Evolutionary conservation across 2,329 filamentous ascomycete species (phyloP), one percentile per base, ranked within the genome.

Genomic region (Chaetomiaceae sp.): DNA sequence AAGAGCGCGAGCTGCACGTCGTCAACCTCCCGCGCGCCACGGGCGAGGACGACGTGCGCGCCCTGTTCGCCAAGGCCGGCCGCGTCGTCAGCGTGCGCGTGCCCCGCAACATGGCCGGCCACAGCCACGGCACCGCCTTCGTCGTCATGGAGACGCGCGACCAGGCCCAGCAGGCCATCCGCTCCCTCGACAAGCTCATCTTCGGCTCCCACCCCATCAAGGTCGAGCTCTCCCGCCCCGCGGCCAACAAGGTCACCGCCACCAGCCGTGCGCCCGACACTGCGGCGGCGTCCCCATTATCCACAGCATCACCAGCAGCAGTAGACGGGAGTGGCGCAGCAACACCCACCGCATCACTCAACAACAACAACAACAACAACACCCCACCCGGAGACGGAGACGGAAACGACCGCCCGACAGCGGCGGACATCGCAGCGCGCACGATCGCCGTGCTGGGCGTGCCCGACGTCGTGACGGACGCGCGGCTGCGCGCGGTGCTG

Each of bases 401-500:
- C 37, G 10, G 25, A 59, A 38, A 63, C n/a, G n/a, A n/a, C n/a
- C n/a, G 63, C 12, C 72, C 75, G 16, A 73, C 75, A 1, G 67
- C 71, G 7, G 66, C 66, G 5, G 76, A 82, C 14, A 77, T 81
- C 17, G 68, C 74, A 25, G 80, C 83, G 44, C 83, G 89, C 46
- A 93, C 88, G 1, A 77, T 97, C 44, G 86, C 85, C 9, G 73
- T 99, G 23, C 81, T 96, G 69, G 86, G 91, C 55, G 74, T 99
- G 1, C 89, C 93, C 0, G 93, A 97, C 63, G 97, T 91, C 0
- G 82, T 97, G 62, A 96, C 95, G 58, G 89, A 95, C 62, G 82
- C 87, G 1, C 88, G 91, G 25, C 81, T 99, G 48, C 81, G 81
- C 39, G 77, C 83, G 0, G 72, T 95, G 3, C 82, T 87, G 8